Percentiles rank a stretch among this genome's conserved stretches.
phyloP scores from a whole-genome alignment of 2,329 filamentous ascomycete species.

The Myriangium duriaei region DNA sequence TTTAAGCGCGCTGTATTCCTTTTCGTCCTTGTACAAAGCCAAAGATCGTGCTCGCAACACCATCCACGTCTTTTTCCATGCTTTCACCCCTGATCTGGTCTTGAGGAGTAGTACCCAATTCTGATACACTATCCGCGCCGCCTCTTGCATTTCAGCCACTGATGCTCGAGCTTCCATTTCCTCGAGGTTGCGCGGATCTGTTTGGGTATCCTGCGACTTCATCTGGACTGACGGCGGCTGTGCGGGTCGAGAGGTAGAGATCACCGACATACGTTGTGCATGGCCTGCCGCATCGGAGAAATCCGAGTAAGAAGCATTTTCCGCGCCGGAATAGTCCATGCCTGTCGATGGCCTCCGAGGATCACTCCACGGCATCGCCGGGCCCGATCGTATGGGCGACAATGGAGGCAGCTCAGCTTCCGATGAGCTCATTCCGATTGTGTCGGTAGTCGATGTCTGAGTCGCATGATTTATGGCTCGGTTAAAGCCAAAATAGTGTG shows the following conservation, averaged over 20 bases:
- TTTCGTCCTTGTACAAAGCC: conserved; percentile 83
- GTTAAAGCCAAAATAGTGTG: conserved; percentile 32
- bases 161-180: conserved; percentile 6
- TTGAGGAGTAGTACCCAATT: conserved; percentile 79
- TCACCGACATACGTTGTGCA: conserved; percentile 21
- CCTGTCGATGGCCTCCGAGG: conserved; percentile 46
- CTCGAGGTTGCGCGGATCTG: conserved; percentile 5
- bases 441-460: conserved; percentile 4
- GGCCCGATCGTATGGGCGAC: conserved; percentile 5
- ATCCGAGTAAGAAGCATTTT: conserved; percentile 71
- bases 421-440: conserved; percentile 31
- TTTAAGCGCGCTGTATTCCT: conserved; percentile 75
- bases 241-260: conserved; percentile 24
- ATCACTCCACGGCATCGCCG: conserved; percentile 17
- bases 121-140: conserved; percentile 86
- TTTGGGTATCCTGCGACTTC: conserved; percentile 35
- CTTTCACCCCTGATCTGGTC: conserved; percentile 67
- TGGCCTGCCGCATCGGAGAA: conserved; percentile 44
- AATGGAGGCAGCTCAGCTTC: conserved; percentile 24
- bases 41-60: conserved; percentile 77
- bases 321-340: conserved; percentile 49
- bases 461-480: conserved; percentile 16
- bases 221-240: conserved; percentile 15
- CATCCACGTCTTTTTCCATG: conserved; percentile 93
- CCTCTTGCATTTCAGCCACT: conserved; percentile 39